phyloP scores from a whole-genome alignment of 2,329 filamentous ascomycete genomes.

The Sclerotinia glacialis region DNA sequence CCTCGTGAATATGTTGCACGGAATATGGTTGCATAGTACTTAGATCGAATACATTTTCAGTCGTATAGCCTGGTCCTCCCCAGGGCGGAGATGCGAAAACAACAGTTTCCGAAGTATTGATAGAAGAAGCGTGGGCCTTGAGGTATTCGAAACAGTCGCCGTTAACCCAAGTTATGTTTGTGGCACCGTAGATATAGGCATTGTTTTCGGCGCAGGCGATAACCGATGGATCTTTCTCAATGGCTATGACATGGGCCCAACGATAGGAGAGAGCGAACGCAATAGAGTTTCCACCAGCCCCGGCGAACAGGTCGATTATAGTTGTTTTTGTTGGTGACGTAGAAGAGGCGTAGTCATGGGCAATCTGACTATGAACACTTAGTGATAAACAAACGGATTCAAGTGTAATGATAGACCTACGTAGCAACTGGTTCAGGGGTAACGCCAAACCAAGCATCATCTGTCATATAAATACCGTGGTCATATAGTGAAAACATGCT shows the following conservation, averaged over 20 bases:
- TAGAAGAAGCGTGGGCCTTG: conserved; percentile 24
- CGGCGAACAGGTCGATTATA: conserved; percentile 85
- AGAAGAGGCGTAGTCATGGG: conserved; percentile 61
- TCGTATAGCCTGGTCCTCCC: conserved; percentile 66
- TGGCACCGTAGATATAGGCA: conserved; percentile 78
- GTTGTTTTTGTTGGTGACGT: conserved; percentile 30
- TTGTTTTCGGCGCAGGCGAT: conserved; percentile 92
- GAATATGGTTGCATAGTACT: conserved; percentile 86
- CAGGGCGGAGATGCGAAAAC: conserved; percentile 73
- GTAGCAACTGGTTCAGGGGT: conserved; percentile 88
- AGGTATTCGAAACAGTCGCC: conserved; percentile 71
- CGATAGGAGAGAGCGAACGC: conserved; percentile 80
- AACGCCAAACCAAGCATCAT: conserved; percentile 94
- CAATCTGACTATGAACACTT: conserved; percentile 60
- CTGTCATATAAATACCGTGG: conserved; percentile 83
- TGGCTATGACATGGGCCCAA: conserved; percentile 81
- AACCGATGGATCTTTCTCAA: conserved; percentile 78
- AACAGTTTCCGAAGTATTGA: conserved; percentile 42
- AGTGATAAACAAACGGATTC: neutral
- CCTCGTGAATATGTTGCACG: conserved; percentile 58
- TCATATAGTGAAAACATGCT: conserved; percentile 86
- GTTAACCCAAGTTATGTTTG: conserved; percentile 78
- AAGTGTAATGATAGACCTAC: conserved; percentile 48
- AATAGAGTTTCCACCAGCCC: conserved; percentile 90
- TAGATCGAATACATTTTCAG: conserved; percentile 74